phyloP scores from a whole-genome alignment of 805 yeast genomes.

The Metschnikowia lachancei region DNA sequence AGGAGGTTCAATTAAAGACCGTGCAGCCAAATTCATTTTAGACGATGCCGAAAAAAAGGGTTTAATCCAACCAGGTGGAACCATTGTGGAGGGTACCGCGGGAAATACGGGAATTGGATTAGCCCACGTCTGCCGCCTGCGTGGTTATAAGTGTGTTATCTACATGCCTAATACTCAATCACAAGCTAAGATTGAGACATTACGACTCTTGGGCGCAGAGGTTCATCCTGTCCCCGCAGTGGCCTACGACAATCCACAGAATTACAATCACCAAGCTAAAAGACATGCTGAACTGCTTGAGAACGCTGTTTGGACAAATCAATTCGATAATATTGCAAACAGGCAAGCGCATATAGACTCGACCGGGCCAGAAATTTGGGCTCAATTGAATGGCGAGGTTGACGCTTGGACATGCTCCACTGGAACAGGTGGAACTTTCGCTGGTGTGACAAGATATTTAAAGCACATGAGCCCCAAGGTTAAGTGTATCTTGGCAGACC shows the following conservation, averaged over 20 bases:
- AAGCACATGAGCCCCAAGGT: slow-evolving; percentile 62
- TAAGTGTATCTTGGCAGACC: slow-evolving; percentile 78
- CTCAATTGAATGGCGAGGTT: slow-evolving; percentile 71
- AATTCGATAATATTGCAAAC: slow-evolving; percentile 85
- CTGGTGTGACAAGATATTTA: slow-evolving; percentile 78
- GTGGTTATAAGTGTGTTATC: slow-evolving; percentile 80
- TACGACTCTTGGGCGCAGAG: slow-evolving; percentile 77
- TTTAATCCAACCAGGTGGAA: slow-evolving; percentile 69
- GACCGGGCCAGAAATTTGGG: slow-evolving; percentile 93
- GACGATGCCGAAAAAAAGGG: slow-evolving; percentile 76
- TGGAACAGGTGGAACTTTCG: slow-evolving; percentile 91
- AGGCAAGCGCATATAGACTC: slow-evolving; percentile 85
- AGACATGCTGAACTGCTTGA: slow-evolving; percentile 73
- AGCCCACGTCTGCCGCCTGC: slow-evolving; percentile 75
- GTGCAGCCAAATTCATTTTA: slow-evolving; percentile 78
- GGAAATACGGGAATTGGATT: slow-evolving; percentile 95
- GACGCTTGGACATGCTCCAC: slow-evolving; percentile 88
- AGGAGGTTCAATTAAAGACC: slow-evolving; percentile 88
- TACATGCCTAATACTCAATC: slow-evolving; percentile 93
- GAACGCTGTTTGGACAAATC: slow-evolving; percentile 92
- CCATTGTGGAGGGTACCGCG: slow-evolving; percentile 90
- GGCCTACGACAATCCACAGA: slow-evolving; percentile 75
- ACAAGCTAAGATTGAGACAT: slow-evolving; percentile 70
- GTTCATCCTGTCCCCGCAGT: slow-evolving; percentile 88
- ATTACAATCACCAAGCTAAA: slow-evolving; percentile 83